Evolutionary conservation across 1,284 basidiomycete species (phyloP), one percentile per base, ranked within the genome.

Genomic region (Rhizoctonia solani): DNA sequence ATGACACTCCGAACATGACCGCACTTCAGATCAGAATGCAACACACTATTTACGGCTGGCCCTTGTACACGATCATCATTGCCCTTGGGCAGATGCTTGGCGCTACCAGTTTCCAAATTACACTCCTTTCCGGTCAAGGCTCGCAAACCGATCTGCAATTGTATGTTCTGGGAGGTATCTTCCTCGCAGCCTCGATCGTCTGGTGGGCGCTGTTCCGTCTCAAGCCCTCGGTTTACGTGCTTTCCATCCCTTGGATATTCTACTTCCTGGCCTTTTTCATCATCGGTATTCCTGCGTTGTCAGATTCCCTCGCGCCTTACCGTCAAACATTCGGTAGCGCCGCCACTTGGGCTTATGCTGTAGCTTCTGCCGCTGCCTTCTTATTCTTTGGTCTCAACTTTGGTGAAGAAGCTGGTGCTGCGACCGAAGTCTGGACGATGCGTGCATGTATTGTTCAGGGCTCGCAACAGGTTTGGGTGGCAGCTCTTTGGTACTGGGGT

Each of bases 401-500:
- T 76, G 93, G 93, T 78, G 93, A 96, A 80, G 93, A 95, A 83
- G 93, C 93, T 32, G 89, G 93, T 74, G 92, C 93, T 63, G 91
- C 92, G 0, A 94, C 93, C 1, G 92, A 96, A 76, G 86, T 94
- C 14, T 96, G 93, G 93, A 90, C 88, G 49, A 77, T 92, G 70
- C 86, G 93, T 63, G 93, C 93, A 23, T 94, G 92, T 76, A 80
- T 95, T 70, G 93, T 96, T 0, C 93, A 95, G 77, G 93, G 93
- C 52, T 89, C 92, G 6, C 93, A 95, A 74, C 93, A 95, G 77
- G 85, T 95, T 47, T 95, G 93, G 93, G 88, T 95, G 9, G 90
- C 93, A 1, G 93, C 91, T 6, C 79, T 96, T 41, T 96, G 93
- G 93, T 96, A 92, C 75, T 96, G 93, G 93, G 93, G 93, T 72